A percentile compares a stretch with the other conserved stretches of the same genome.
phyloP scores from a whole-genome alignment of 345 rosid species.

The Iberis pinnata region DNA sequence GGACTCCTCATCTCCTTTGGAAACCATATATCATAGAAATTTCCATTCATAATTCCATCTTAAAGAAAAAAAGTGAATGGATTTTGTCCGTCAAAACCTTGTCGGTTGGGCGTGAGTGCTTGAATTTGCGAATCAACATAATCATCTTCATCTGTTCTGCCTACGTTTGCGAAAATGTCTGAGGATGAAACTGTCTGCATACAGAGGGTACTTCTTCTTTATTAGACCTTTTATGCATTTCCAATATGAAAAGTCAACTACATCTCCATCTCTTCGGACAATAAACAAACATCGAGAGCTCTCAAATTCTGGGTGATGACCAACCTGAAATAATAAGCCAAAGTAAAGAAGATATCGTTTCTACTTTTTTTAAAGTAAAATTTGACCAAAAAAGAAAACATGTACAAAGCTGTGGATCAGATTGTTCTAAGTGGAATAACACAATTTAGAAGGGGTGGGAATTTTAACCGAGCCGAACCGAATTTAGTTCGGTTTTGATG shows the following conservation, averaged over 20 bases:
- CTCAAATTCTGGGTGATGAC: constrained; percentile 76
- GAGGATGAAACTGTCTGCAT: constrained; percentile 84
- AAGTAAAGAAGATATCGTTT: background rate
- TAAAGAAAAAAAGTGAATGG: constrained; percentile 6
- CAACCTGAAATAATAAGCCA: constrained; percentile 43
- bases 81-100: constrained; percentile 22
- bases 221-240: constrained; percentile 93
- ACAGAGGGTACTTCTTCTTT: constrained; percentile 79
- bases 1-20: constrained; percentile 17
- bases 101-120: constrained; percentile 1
- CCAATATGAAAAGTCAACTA: constrained; percentile 90
- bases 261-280: constrained; percentile 68
- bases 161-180: constrained; percentile 69
- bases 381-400: background rate
- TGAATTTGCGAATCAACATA: constrained; percentile 17
- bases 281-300: constrained; percentile 76
- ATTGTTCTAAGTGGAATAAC: background rate
- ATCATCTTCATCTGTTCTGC: constrained; percentile 38
- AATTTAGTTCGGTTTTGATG: too few species aligned
- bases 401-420: background rate
- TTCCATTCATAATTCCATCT: constrained; percentile 21
- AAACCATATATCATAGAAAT: constrained; percentile 14
- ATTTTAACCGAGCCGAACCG: too few species aligned
- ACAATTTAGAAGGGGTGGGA: too few species aligned
- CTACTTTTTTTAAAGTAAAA: background rate